These are phyloP conservation scores for Verticillium nonalfalfae DNA, from an alignment of 2,329 filamentous ascomycete species.

Conservation along the genomic window DNA sequence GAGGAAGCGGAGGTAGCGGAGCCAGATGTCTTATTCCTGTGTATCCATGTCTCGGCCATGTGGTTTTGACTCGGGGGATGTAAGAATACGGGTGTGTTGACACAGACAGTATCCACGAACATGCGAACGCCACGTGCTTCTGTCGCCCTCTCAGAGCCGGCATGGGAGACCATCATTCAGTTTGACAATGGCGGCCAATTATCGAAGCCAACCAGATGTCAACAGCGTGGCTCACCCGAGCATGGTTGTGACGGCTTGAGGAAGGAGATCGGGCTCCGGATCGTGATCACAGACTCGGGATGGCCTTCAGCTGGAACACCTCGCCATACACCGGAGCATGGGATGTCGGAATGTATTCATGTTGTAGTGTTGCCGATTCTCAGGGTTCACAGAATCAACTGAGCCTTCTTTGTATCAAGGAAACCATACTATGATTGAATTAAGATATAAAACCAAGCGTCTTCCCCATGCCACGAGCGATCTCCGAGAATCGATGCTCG, in stretches of 20 bases:
- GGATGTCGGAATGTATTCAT: not conserved
- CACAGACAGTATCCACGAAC: not conserved
- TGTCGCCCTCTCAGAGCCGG: constrained; percentile 1
- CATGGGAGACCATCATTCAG: constrained; percentile 1
- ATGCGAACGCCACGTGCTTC: constrained; percentile 9
- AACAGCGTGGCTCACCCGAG: not conserved
- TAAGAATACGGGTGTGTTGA: not conserved
- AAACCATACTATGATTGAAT: not conserved
- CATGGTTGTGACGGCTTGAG: not conserved
- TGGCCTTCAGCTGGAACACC: not conserved
- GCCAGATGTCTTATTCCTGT: not conserved
- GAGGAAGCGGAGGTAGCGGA: not conserved
- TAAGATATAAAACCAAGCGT: not conserved
- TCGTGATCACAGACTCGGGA: not conserved
- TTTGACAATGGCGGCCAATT: constrained; percentile 17
- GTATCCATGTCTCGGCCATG: not conserved
- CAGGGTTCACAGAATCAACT: not conserved
- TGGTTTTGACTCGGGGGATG: not conserved
- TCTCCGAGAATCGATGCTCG: too few species aligned
- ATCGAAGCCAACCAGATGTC: constrained; percentile 5
- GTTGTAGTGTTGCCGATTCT: not conserved
- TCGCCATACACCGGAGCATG: not conserved
- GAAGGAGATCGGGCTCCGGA: not conserved
- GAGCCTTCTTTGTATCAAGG: not conserved
- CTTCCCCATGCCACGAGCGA: not conserved